Conservation (phyloP, 129 eudicot genomes). For the Smallanthus sonchifolius region DNA sequence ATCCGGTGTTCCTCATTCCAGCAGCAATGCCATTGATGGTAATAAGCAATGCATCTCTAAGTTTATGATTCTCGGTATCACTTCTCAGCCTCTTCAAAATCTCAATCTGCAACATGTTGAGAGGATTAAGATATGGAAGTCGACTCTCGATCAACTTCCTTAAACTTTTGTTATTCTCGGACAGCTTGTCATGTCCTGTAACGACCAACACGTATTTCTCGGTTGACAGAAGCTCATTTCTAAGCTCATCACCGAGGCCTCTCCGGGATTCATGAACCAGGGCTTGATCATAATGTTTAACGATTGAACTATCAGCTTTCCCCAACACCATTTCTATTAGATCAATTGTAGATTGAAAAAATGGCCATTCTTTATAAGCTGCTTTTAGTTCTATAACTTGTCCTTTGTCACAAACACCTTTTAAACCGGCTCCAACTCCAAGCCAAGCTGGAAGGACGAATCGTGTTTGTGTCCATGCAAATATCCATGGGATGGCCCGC, state of each 20-base stretch:
- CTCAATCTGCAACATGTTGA: conserved; percentile 95
- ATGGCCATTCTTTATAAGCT: conserved; percentile 92
- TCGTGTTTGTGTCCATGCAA: conserved; percentile 96
- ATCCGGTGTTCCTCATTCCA: conserved; percentile 97
- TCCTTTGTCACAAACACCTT: conserved; percentile 75
- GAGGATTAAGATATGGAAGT: conserved; percentile 81
- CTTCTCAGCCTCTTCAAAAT: conserved; percentile 81
- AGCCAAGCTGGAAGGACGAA: conserved; percentile 95
- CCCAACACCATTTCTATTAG: conserved; percentile 96
- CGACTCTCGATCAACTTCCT: conserved; percentile 79
- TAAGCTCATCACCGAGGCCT: conserved; percentile 64
- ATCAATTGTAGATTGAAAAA: conserved; percentile 80
- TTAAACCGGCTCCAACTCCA: conserved; percentile 86
- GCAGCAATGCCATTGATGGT: conserved; percentile 96
- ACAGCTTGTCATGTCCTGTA: conserved; percentile 80
- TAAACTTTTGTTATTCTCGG: conserved; percentile 60
- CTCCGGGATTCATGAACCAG: conserved; percentile 59
- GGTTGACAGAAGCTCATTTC: conserved; percentile 59
- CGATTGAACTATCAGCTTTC: conserved; percentile 71
- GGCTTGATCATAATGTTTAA: conserved; percentile 71
- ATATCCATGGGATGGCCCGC: conserved; percentile 95
- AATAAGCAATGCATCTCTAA: conserved; percentile 82
- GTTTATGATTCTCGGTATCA: conserved; percentile 62
- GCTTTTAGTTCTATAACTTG: conserved; percentile 58
- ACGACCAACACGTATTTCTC: conserved; percentile 59